Base-by-base conservation (phyloP, 257 asterid genomes). In the Jasminum sambac region DNA sequence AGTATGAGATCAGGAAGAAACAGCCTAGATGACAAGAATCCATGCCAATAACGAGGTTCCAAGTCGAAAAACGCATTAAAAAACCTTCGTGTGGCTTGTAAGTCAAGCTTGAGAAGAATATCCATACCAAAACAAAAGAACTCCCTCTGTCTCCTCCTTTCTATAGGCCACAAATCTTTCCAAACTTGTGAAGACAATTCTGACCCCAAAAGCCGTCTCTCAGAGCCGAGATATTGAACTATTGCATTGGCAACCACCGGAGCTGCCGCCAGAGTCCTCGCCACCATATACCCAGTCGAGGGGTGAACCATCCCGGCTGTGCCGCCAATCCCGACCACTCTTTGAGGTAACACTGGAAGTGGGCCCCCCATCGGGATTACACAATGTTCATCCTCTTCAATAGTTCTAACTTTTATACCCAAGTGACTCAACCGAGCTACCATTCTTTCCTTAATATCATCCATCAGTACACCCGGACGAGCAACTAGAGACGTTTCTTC, bases 281-380 rank as follows among this genome's bases (percentile, higher is more conserved):
- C 97, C 39, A 95, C 99, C 99, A 95, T 95, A 73, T 91, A 95
- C 25, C 99, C 99, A 0, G 99, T 95, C 9, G 99, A 91, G 16
- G 99, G 99, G 67, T 91, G 99, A 76, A 95, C 99, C 99, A 95
- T 91, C n/a, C 98, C 99, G 0, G 98, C 97, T 12, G 99, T 95
- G 43, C 99, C 99, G 5, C 99, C 99, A 11, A 91, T 91, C 72
- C 99, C 97, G 2, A 94, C 80, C 0, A 94, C 96, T 65, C 99
- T 79, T 66, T 95, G 99, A 58, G 99, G 99, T 72, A 95, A 52
- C 19, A 95, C 87, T 0, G 99, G 99, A 64, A 95, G 92, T 10
- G 99, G 96, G 6, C 98, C 99, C 7, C 99, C 99, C 99, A 95
- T 95, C 0, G 99, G 99, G 74, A 95, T 95, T 50, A 95, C 90